A percentile compares a stretch with the other conserved stretches of the same genome.
These are phyloP conservation scores for Mesembryanthemum crystallinum DNA, from an alignment of 148 eudicot species.

Conservation along the genomic window DNA sequence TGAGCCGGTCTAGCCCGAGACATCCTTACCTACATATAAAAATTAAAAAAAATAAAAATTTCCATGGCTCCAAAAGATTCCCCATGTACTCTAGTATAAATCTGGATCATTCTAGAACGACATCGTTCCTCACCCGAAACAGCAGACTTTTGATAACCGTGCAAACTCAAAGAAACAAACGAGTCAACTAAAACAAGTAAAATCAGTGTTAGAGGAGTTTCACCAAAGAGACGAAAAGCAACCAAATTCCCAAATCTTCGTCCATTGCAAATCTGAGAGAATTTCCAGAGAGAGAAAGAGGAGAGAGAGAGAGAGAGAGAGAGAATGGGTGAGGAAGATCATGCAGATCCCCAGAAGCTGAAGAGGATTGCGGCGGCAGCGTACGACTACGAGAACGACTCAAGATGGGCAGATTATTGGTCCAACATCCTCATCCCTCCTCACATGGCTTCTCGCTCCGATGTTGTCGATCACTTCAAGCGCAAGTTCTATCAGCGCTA, in stretches of 20 bases:
- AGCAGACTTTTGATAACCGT: neutral
- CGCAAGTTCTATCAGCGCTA: conserved; percentile 97
- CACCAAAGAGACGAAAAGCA: neutral
- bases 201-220: neutral
- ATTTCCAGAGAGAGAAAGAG: conserved; percentile 30
- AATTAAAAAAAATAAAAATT: too few relatives aligned
- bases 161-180: neutral
- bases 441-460: conserved; percentile 73
- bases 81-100: too few relatives aligned
- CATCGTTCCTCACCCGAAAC: neutral
- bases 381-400: conserved; percentile 85
- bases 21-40: too few relatives aligned
- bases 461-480: conserved; percentile 74
- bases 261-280: neutral
- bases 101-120: neutral
- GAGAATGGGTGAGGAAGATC: conserved; percentile 49
- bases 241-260: neutral
- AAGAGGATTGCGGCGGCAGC: conserved; percentile 72
- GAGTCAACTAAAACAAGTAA: neutral
- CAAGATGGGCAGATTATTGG: conserved; percentile 91
- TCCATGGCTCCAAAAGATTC: too few relatives aligned
- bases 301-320: conserved; percentile 28
- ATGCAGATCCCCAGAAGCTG: conserved; percentile 54
- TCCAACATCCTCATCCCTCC: conserved; percentile 93
- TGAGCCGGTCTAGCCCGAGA: too few relatives aligned